phyloP scores from a whole-genome alignment of 345 rosid genomes.

The Pistacia vera region DNA sequence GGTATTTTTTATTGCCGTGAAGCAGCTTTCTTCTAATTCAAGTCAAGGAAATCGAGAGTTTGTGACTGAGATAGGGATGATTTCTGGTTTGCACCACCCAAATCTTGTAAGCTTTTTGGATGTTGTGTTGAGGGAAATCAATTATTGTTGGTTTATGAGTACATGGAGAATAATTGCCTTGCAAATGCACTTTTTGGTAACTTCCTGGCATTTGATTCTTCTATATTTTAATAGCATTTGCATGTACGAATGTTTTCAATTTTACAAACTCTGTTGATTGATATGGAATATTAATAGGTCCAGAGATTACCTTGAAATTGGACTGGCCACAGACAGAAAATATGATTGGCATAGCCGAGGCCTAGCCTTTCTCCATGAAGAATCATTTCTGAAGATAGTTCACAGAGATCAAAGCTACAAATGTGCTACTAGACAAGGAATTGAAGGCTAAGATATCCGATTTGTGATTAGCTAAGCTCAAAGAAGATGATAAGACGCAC shows the following conservation, averaged over 20 bases:
- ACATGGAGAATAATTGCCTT: constrained; percentile 31
- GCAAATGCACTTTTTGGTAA: constrained; percentile 20
- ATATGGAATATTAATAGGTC: constrained; percentile 19
- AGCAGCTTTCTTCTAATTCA: constrained; percentile 28
- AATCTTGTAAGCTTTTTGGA: constrained; percentile 27
- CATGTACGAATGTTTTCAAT: background rate
- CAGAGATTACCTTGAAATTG: constrained; percentile 29
- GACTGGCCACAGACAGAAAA: constrained; percentile 45
- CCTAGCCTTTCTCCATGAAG: constrained; percentile 59
- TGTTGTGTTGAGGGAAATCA: constrained; percentile 25
- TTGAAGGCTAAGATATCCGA: constrained; percentile 18
- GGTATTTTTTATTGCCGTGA: constrained; percentile 24
- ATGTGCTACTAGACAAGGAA: no score
- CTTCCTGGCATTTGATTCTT: background rate
- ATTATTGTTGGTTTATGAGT: constrained; percentile 22
- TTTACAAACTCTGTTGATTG: background rate
- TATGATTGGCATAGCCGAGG: constrained; percentile 25
- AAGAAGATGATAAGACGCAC: no score
- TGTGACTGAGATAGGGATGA: constrained; percentile 22
- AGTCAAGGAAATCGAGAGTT: constrained; percentile 28
- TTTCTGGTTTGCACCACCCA: constrained; percentile 24
- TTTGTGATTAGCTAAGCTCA: no score
- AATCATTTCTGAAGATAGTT: constrained; percentile 49
- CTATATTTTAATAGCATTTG: background rate
- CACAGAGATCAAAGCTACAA: constrained; percentile 21